Evolutionary conservation across 78 protist genomes (phyloP).

Genomic region (Guillardia theta): DNA sequence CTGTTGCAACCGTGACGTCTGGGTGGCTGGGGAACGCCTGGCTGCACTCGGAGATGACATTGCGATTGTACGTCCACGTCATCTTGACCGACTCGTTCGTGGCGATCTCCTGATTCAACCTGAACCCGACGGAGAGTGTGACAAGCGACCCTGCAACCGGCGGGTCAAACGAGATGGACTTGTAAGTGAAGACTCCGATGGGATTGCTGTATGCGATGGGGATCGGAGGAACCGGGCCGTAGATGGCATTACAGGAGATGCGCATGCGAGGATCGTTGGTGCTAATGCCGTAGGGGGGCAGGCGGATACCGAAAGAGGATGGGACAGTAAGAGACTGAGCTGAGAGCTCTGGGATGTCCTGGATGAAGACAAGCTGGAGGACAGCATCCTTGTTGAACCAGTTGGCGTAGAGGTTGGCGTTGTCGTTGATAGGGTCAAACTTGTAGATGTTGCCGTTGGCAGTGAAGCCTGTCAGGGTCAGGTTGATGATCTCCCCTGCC

Average conservation of each 20-base stretch:
- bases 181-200: neutral
- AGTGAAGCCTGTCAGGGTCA: neutral
- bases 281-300: neutral
- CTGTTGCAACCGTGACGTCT: too few species aligned
- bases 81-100: too few species aligned
- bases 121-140: neutral
- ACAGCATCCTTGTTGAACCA: neutral
- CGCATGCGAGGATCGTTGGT: neutral
- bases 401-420: neutral
- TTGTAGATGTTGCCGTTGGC: neutral
- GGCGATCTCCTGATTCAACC: neutral
- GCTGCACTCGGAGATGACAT: too few species aligned
- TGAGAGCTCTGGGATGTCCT: neutral
- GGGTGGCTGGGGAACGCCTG: too few species aligned
- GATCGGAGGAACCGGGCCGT: neutral
- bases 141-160: neutral
- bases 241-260: neutral
- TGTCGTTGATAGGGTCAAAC: neutral
- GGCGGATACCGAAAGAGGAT: neutral
- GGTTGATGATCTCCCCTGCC: neutral
- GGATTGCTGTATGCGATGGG: neutral
- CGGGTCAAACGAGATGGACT: neutral
- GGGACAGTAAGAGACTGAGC: neutral
- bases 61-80: too few species aligned
- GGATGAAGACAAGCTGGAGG: neutral